Conservation (phyloP, 768 basidiomycete genomes). For the Boletales sp. region DNA sequence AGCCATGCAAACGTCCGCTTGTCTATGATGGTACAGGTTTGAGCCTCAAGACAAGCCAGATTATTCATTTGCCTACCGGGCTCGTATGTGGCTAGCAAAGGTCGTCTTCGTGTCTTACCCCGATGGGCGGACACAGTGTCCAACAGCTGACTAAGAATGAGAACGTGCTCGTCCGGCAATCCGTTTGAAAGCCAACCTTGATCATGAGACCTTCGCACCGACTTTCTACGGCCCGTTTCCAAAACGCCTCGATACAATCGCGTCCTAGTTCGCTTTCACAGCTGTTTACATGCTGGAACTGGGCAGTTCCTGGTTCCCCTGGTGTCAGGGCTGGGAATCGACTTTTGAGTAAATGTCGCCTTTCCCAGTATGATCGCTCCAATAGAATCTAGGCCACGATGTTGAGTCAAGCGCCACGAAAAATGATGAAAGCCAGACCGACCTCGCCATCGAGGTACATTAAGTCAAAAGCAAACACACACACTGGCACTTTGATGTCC, state of each 20-base stretch:
- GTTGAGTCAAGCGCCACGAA: background rate
- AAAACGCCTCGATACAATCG: constrained; percentile 68
- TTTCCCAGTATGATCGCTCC: constrained; percentile 61
- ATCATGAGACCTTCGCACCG: constrained; percentile 94
- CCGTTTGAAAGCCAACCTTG: constrained; percentile 49
- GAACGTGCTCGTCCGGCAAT: background rate
- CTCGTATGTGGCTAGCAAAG: constrained; percentile 83
- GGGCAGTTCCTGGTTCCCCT: constrained; percentile 46
- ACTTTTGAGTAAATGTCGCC: constrained; percentile 60
- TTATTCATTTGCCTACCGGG: constrained; percentile 41
- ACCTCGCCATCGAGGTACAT: constrained; percentile 84
- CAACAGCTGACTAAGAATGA: constrained; percentile 48
- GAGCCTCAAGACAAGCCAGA: background rate
- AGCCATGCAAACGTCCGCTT: constrained; percentile 85
- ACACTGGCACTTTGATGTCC: constrained; percentile 74
- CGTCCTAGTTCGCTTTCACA: constrained; percentile 62
- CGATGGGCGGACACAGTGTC: constrained; percentile 47
- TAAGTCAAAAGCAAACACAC: constrained; percentile 85
- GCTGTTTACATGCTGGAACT: constrained; percentile 71
- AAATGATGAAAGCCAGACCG: constrained; percentile 19
- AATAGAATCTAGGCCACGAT: constrained; percentile 54
- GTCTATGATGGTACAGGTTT: constrained; percentile 40
- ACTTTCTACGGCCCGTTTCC: constrained; percentile 68
- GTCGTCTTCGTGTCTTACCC: constrained; percentile 51
- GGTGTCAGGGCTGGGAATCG: constrained; percentile 55